These are phyloP conservation scores for Actinomortierella ambigua DNA, from an alignment of 371 early-diverging fungal genomes.

Conservation along the genomic window DNA sequence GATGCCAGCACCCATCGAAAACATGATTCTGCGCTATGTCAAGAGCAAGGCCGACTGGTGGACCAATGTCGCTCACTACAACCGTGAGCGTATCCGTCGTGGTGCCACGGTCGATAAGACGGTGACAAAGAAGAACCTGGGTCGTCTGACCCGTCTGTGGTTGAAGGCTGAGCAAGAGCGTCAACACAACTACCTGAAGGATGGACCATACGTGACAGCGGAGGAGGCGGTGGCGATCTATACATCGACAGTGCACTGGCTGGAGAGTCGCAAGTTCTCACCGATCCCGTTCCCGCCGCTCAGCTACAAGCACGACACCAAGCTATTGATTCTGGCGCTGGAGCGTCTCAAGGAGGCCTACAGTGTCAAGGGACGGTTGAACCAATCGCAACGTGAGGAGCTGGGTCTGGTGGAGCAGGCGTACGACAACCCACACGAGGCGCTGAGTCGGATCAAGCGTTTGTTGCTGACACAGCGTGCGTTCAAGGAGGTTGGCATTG, in stretches of 20 bases:
- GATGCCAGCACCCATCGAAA: slow-evolving; percentile 96
- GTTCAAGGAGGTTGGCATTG: slow-evolving; percentile 99
- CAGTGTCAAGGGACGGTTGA: slow-evolving; percentile 94
- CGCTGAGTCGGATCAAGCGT: slow-evolving; percentile 95
- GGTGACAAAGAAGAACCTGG: slow-evolving; percentile 97
- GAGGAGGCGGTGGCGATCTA: slow-evolving; percentile 99
- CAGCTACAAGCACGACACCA: slow-evolving; percentile 98
- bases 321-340: slow-evolving; percentile 92
- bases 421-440: slow-evolving; percentile 97
- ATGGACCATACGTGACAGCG: slow-evolving; percentile 96
- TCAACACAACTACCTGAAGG: slow-evolving; percentile 98
- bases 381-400: slow-evolving; percentile 97
- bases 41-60: slow-evolving; percentile 99
- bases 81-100: slow-evolving; percentile 97
- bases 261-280: slow-evolving; percentile 96
- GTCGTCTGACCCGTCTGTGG: slow-evolving; percentile 98
- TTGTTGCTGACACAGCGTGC: slow-evolving; percentile 96
- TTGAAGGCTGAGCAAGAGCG: slow-evolving; percentile 99
- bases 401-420: slow-evolving; percentile 97
- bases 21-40: slow-evolving; percentile 98
- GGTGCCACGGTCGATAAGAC: slow-evolving; percentile 99
- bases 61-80: slow-evolving; percentile 97
- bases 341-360: slow-evolving; percentile 97
- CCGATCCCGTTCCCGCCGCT: slow-evolving; percentile 99
- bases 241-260: slow-evolving; percentile 97